phyloP scores from a whole-genome alignment of 257 asterid species.

The Petrea volubilis region DNA sequence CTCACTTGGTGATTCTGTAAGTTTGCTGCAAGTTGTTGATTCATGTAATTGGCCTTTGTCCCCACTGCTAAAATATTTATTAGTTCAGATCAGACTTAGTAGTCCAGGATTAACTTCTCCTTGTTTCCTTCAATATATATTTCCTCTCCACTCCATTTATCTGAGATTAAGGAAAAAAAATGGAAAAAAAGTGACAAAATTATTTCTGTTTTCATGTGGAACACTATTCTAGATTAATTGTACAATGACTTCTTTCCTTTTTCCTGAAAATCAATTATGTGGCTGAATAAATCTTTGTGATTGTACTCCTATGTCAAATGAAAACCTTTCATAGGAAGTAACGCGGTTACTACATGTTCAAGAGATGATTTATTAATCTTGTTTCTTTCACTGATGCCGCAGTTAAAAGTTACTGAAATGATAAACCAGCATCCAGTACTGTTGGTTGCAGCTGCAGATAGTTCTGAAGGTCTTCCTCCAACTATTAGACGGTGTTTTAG shows the following conservation, averaged over 20 bases:
- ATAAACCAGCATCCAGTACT: constrained; percentile 65
- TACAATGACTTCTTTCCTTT: no score
- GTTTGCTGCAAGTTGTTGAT: constrained; percentile 33
- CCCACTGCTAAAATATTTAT: constrained; percentile 16
- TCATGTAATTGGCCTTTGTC: background rate
- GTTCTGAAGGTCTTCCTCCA: constrained; percentile 87
- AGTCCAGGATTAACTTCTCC: constrained; percentile 13
- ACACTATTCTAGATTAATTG: background rate
- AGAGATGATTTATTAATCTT: constrained; percentile 15
- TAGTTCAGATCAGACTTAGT: constrained; percentile 1
- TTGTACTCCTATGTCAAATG: background rate
- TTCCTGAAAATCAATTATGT: constrained; percentile 2
- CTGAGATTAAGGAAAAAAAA: background rate
- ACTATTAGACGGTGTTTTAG: constrained; percentile 88
- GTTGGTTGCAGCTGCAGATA: constrained; percentile 84
- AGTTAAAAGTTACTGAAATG: constrained; percentile 43
- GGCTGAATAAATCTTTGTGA: background rate
- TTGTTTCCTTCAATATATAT: no score
- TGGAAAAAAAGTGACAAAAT: no score
- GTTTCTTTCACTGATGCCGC: constrained; percentile 39
- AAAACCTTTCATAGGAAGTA: constrained; percentile 5
- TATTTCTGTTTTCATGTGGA: constrained; percentile 2
- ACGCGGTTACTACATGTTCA: constrained; percentile 8
- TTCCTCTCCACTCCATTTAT: constrained; percentile 1
- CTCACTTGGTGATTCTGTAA: constrained; percentile 51